Percentiles rank a stretch among this genome's conserved stretches.
phyloP scores from a whole-genome alignment of 257 asterid genomes.

The Orobanche coerulescens region DNA sequence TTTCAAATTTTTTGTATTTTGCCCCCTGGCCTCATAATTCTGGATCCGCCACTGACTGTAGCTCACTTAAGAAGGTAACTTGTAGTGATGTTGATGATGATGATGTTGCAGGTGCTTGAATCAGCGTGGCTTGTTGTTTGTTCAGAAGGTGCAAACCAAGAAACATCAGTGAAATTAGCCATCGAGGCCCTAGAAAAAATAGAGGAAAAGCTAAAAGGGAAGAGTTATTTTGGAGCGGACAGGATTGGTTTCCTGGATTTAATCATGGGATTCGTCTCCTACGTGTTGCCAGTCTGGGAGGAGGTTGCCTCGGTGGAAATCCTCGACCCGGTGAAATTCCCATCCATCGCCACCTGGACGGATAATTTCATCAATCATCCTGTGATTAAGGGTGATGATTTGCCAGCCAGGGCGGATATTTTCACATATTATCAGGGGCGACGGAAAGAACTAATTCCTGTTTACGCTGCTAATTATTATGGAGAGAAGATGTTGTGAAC shows the following conservation, averaged over 20 bases:
- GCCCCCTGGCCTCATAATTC: no score
- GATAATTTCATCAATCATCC: constrained; percentile 17
- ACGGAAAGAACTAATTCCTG: constrained; percentile 1
- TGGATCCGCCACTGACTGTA: no score
- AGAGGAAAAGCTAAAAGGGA: constrained; percentile 26
- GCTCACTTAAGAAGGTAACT: no score
- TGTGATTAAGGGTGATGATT: constrained; percentile 19
- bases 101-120: constrained; percentile 10
- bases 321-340: constrained; percentile 24
- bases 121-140: constrained; percentile 17
- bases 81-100: no score
- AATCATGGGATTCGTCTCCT: constrained; percentile 28
- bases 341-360: constrained; percentile 19
- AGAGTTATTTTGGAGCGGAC: constrained; percentile 43
- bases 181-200: constrained; percentile 26
- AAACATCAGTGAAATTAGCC: constrained; percentile 23
- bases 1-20: no score
- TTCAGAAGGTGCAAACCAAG: constrained; percentile 26
- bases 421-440: constrained; percentile 15
- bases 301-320: constrained; percentile 26
- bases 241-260: constrained; percentile 35
- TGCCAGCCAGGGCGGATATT: constrained; percentile 22
- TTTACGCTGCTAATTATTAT: not conserved
- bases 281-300: constrained; percentile 31
- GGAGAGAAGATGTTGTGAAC: not conserved